Percentiles rank a stretch among this genome's conserved stretches.
Evolutionary conservation across 1,284 basidiomycete species (phyloP).

Genomic region (Neolentinus lepideus): DNA sequence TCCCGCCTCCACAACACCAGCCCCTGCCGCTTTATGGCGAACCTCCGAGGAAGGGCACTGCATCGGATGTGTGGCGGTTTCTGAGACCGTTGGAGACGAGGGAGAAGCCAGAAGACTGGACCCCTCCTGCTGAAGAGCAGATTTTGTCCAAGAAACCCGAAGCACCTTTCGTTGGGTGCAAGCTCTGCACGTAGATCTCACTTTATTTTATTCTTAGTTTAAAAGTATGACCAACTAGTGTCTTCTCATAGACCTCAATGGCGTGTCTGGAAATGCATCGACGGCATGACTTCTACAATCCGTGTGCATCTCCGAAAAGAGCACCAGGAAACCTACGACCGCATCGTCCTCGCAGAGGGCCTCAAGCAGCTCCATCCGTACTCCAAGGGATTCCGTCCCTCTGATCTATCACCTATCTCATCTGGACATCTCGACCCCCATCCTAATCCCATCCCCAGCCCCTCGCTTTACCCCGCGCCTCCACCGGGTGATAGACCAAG

Average conservation of each 20-base stretch:
- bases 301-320: conserved; percentile 1
- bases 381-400: neutral
- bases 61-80: conserved; percentile 1
- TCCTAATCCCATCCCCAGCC: neutral
- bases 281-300: conserved; percentile 1
- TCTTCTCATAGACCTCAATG: neutral
- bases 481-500: neutral
- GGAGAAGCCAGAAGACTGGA: neutral
- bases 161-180: neutral
- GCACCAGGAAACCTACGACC: neutral
- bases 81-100: neutral
- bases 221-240: neutral
- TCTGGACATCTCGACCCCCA: neutral
- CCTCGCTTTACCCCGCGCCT: neutral
- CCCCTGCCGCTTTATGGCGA: neutral
- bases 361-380: neutral
- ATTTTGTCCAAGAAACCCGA: neutral
- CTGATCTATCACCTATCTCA: neutral
- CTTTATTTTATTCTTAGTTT: neutral
- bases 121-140: neutral
- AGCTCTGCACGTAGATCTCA: neutral
- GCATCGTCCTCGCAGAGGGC: neutral
- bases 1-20: neutral
- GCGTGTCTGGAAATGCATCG: conserved; percentile 2
- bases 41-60: neutral